These are phyloP conservation scores for Zygosaccharomyces pseudorouxii DNA, from an alignment of 805 yeast genomes.

Conservation along the genomic window DNA sequence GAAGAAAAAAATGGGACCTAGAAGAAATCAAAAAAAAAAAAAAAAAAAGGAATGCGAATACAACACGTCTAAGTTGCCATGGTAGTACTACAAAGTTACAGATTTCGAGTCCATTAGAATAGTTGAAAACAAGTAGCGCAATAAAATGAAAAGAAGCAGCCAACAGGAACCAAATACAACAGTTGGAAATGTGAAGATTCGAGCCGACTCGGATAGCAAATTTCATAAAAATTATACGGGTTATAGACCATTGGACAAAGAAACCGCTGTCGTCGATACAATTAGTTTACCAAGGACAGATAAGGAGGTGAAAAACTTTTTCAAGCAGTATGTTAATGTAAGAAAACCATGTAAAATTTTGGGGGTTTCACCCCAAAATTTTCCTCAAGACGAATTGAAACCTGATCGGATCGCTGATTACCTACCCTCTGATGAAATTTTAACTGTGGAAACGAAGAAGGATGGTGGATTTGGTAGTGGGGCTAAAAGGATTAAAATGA, in stretches of 20 bases:
- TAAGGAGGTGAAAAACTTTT: slow-evolving; percentile 34
- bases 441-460: slow-evolving; percentile 56
- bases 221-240: slow-evolving; percentile 16
- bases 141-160: not conserved
- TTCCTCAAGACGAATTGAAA: slow-evolving; percentile 35
- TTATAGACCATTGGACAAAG: slow-evolving; percentile 13
- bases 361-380: slow-evolving; percentile 34
- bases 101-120: not conserved
- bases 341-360: slow-evolving; percentile 50
- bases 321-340: slow-evolving; percentile 36
- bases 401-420: slow-evolving; percentile 37
- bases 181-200: not conserved
- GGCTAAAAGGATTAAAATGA: slow-evolving; percentile 46
- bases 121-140: not conserved
- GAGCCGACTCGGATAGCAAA: slow-evolving; percentile 11
- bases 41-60: not conserved
- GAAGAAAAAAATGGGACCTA: not conserved
- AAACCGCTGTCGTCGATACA: slow-evolving; percentile 13
- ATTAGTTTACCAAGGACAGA: slow-evolving; percentile 21
- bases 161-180: not conserved
- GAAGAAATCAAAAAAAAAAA: not conserved
- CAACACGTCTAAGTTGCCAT: not conserved
- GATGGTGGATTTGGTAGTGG: slow-evolving; percentile 71
- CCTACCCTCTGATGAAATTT: slow-evolving; percentile 34
- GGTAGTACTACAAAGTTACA: not conserved